Evolutionary conservation across 2,329 filamentous ascomycete species (phyloP).

Genomic region (Uncinocarpus reesii): DNA sequence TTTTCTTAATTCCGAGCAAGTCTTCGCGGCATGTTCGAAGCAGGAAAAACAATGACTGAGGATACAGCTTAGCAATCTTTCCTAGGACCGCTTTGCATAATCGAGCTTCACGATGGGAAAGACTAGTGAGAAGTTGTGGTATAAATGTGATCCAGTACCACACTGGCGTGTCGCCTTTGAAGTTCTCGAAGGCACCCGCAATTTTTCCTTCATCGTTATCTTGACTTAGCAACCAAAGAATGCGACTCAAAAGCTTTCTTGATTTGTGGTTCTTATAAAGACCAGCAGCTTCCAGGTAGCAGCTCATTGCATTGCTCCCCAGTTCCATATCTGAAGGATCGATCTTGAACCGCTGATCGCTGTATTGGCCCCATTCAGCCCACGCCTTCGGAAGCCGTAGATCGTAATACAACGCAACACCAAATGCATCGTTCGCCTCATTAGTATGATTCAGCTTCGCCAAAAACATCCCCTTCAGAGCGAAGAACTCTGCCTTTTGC

Average conservation of each 20-base stretch:
- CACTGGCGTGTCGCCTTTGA: slow-evolving; percentile 91
- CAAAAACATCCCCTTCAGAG: slow-evolving; percentile 97
- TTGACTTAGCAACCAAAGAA: slow-evolving; percentile 89
- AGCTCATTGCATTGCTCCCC: slow-evolving; percentile 85
- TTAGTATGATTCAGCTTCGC: slow-evolving; percentile 84
- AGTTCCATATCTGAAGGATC: slow-evolving; percentile 71
- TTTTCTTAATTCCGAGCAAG: slow-evolving; percentile 83
- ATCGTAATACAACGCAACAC: slow-evolving; percentile 90
- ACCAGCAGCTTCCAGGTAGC: slow-evolving; percentile 89
- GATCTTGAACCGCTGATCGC: slow-evolving; percentile 90
- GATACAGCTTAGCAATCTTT: slow-evolving; percentile 91
- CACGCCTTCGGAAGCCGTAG: slow-evolving; percentile 92
- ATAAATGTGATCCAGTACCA: slow-evolving; percentile 99
- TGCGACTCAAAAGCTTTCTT: slow-evolving; percentile 80
- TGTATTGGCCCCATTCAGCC: slow-evolving; percentile 99
- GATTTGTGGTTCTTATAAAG: slow-evolving; percentile 97
- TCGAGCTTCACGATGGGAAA: slow-evolving; percentile 82
- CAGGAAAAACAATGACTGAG: slow-evolving; percentile 92
- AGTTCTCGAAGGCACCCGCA: slow-evolving; percentile 80
- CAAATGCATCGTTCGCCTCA: slow-evolving; percentile 88
- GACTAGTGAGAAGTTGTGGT: slow-evolving; percentile 81
- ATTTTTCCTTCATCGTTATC: slow-evolving; percentile 80
- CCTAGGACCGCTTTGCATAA: slow-evolving; percentile 77
- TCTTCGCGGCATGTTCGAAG: slow-evolving; percentile 89
- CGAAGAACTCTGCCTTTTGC: slow-evolving; percentile 98